Conservation (phyloP, 768 basidiomycete species). For the Tylopilus balloui region DNA sequence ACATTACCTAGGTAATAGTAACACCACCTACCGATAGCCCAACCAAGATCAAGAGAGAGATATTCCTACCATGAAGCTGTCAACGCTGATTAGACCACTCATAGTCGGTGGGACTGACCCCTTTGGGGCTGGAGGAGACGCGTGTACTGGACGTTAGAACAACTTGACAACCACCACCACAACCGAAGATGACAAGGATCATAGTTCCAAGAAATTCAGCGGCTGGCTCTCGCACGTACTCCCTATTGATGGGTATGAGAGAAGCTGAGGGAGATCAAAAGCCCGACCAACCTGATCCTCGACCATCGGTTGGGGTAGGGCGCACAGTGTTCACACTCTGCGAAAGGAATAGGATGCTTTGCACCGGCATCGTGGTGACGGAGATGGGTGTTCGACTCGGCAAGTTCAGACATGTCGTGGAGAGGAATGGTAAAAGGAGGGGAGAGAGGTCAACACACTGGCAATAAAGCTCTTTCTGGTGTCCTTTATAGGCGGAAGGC, state of each 20-base stretch:
- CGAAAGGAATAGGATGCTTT: constrained; percentile 13
- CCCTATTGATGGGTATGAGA: constrained; percentile 29
- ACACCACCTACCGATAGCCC: constrained; percentile 28
- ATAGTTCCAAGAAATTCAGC: constrained; percentile 62
- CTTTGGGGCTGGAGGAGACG: constrained; percentile 47
- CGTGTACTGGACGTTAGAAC: constrained; percentile 43
- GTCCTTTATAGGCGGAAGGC: constrained; percentile 22
- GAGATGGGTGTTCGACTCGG: constrained; percentile 12
- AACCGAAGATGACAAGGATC: constrained; percentile 56
- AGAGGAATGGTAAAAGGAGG: constrained; percentile 1
- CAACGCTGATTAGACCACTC: background rate
- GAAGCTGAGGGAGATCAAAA: background rate
- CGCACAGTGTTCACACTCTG: constrained; percentile 33
- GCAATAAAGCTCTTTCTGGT: background rate
- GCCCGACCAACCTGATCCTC: constrained; percentile 42
- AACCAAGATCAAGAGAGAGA: constrained; percentile 28
- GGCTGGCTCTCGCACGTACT: constrained; percentile 50
- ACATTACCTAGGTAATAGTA: background rate
- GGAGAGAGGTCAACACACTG: background rate
- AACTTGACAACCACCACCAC: constrained; percentile 54
- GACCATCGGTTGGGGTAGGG: constrained; percentile 51
- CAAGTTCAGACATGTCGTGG: constrained; percentile 19
- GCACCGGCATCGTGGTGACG: constrained; percentile 7
- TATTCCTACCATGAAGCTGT: constrained; percentile 14
- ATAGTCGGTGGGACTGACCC: constrained; percentile 39